Conservation (phyloP, 2,329 filamentous ascomycete genomes). For the Calonectria montana region DNA sequence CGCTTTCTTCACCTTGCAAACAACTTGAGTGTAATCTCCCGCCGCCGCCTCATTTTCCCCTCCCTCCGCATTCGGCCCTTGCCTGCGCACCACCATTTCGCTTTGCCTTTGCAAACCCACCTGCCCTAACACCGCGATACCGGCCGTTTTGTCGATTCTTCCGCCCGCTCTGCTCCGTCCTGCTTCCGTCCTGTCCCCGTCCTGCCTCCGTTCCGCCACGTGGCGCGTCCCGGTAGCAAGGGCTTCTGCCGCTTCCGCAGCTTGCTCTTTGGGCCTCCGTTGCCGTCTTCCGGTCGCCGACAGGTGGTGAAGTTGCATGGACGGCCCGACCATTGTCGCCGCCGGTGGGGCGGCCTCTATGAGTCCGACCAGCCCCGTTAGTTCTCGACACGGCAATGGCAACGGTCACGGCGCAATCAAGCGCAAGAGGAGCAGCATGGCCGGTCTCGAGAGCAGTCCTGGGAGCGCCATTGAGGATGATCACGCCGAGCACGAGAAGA, state of each 20-base stretch:
- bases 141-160: slow-evolving; percentile 32
- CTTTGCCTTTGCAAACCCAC: slow-evolving; percentile 38
- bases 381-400: slow-evolving; percentile 62
- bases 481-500: slow-evolving; percentile 70
- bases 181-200: slow-evolving; percentile 19
- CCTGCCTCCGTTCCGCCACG: slow-evolving; percentile 26
- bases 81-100: slow-evolving; percentile 33
- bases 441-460: slow-evolving; percentile 68
- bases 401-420: slow-evolving; percentile 56
- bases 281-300: slow-evolving; percentile 31
- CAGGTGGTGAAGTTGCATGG: slow-evolving; percentile 54
- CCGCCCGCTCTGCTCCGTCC: slow-evolving; percentile 15
- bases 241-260: slow-evolving; percentile 18
- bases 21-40: slow-evolving; percentile 25
- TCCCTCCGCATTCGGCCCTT: slow-evolving; percentile 49
- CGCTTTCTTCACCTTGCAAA: slow-evolving; percentile 30
- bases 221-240: slow-evolving; percentile 26
- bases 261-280: slow-evolving; percentile 17
- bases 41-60: slow-evolving; percentile 41
- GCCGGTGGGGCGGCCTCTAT: slow-evolving; percentile 60
- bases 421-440: slow-evolving; percentile 68
- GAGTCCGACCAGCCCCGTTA: slow-evolving; percentile 68
- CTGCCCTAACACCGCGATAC: slow-evolving; percentile 43
- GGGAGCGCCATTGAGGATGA: slow-evolving; percentile 63
- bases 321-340: slow-evolving; percentile 59